Evolutionary conservation across 345 rosid genomes (phyloP).

Genomic region (Eucalyptus pauciflora): DNA sequence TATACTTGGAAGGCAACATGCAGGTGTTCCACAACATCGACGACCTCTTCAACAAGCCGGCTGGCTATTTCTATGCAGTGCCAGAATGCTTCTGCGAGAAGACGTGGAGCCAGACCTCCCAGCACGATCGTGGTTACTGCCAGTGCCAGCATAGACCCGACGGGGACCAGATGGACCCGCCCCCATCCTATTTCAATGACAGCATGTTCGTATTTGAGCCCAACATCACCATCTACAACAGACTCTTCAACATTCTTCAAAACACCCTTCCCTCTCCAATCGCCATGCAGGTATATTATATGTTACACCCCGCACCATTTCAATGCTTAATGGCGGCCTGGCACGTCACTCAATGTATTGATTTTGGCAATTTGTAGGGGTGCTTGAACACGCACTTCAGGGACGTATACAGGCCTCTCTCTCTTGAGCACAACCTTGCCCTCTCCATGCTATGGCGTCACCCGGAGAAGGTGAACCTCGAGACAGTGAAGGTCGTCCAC

Average conservation of each 20-base stretch:
- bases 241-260: constrained; percentile 29
- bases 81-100: constrained; percentile 89
- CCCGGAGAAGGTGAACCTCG: constrained; percentile 71
- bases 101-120: constrained; percentile 67
- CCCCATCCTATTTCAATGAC: constrained; percentile 76
- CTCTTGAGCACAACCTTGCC: constrained; percentile 51
- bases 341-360: not conserved
- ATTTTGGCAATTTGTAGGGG: not conserved
- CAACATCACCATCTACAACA: constrained; percentile 19
- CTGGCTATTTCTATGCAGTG: constrained; percentile 51
- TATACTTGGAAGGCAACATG: constrained; percentile 75
- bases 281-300: constrained; percentile 40
- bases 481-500: constrained; percentile 65
- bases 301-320: not conserved
- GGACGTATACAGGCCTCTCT: constrained; percentile 57
- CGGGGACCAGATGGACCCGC: constrained; percentile 47
- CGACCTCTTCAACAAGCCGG: constrained; percentile 52
- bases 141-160: constrained; percentile 54
- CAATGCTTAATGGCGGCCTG: not conserved
- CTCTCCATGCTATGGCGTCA: constrained; percentile 92
- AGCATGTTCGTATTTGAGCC: constrained; percentile 89
- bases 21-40: constrained; percentile 70
- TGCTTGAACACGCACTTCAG: constrained; percentile 53
- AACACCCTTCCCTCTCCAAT: constrained; percentile 51
- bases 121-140: constrained; percentile 66